Evolutionary conservation across 768 basidiomycete species (phyloP).

Genomic region (Russula sp.): DNA sequence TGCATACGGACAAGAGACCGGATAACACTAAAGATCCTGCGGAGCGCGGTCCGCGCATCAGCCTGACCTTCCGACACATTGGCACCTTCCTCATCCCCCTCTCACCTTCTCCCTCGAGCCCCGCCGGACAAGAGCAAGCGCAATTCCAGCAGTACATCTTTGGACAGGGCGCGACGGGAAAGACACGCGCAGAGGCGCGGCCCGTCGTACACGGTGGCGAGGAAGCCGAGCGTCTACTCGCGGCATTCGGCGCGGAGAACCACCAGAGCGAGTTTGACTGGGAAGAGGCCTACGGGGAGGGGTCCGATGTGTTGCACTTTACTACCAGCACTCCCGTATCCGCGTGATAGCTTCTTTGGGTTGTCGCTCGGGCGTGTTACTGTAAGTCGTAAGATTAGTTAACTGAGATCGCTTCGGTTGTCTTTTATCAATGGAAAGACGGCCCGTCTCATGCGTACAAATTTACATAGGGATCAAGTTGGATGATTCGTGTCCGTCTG

Average conservation of each 20-base stretch:
- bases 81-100: slow-evolving; percentile 77
- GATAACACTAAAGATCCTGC: slow-evolving; percentile 55
- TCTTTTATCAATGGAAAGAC: background rate
- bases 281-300: slow-evolving; percentile 60
- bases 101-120: background rate
- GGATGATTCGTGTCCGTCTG: no score
- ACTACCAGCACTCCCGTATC: background rate
- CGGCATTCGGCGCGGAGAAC: slow-evolving; percentile 74
- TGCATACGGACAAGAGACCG: slow-evolving; percentile 72
- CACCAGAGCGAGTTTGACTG: slow-evolving; percentile 67
- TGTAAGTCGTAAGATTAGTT: background rate
- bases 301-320: slow-evolving; percentile 65
- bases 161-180: slow-evolving; percentile 70
- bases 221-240: slow-evolving; percentile 50
- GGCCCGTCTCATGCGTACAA: background rate
- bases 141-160: slow-evolving; percentile 50
- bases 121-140: background rate
- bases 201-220: slow-evolving; percentile 52
- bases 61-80: slow-evolving; percentile 75
- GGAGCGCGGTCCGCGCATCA: slow-evolving; percentile 65
- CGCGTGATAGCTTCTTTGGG: background rate
- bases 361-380: background rate
- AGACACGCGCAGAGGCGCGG: slow-evolving; percentile 52
- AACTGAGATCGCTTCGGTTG: background rate
- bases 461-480: no score